Percentiles rank a stretch among this genome's conserved stretches.
Conservation (phyloP, 2,329 filamentous ascomycete species). For the Triangularia setosa region DNA sequence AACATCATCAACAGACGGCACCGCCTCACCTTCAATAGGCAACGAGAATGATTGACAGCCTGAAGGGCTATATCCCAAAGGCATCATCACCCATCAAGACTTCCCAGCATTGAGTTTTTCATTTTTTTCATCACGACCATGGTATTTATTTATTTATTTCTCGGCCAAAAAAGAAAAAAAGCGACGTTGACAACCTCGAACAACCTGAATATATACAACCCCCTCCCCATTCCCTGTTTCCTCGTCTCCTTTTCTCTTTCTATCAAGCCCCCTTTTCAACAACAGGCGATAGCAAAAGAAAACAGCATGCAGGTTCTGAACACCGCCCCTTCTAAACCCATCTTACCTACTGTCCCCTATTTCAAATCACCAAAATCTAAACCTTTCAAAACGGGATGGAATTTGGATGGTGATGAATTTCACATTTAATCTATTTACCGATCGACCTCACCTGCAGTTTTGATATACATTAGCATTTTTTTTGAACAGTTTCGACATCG, state of each 20-base stretch:
- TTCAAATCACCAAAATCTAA: neutral
- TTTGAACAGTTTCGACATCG: neutral
- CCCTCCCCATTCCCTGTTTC: neutral
- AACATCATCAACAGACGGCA: too few species aligned
- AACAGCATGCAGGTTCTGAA: neutral
- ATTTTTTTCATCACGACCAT: neutral
- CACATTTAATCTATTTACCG: constrained; percentile 40
- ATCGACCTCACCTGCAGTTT: constrained; percentile 53
- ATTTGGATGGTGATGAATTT: neutral
- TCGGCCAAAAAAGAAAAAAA: neutral
- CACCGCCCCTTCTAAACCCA: neutral
- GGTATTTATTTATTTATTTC: neutral
- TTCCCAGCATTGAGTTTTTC: neutral
- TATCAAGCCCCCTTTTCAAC: constrained; percentile 7
- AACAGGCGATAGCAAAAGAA: neutral
- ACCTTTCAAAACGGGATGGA: neutral
- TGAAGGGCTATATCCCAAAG: too few species aligned
- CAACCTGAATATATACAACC: neutral
- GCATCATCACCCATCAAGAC: neutral
- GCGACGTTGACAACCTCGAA: neutral
- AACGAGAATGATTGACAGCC: too few species aligned
- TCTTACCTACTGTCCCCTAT: neutral
- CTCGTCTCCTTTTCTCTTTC: constrained; percentile 1
- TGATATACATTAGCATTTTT: neutral
- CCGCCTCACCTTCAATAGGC: too few species aligned